phyloP scores from a whole-genome alignment of 169 alveolate species.

The Babesia sp. region DNA sequence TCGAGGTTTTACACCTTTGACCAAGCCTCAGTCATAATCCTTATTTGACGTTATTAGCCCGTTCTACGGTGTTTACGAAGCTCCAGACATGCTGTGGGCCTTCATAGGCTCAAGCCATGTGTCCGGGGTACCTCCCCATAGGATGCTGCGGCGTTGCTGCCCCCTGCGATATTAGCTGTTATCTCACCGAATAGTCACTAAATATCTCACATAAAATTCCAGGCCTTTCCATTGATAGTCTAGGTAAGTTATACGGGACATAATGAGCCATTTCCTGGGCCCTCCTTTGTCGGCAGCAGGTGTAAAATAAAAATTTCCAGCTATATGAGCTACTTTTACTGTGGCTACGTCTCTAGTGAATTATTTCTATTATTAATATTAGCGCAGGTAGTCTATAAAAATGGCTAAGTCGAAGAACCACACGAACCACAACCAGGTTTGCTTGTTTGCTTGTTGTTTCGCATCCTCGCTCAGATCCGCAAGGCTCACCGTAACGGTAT shows the following conservation, averaged over 20 bases:
- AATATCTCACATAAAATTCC: background rate
- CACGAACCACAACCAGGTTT: slow-evolving; percentile 87
- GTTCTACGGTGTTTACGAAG: no score
- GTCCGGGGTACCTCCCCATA: slow-evolving; percentile 30
- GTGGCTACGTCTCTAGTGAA: background rate
- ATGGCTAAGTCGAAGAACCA: slow-evolving; percentile 89
- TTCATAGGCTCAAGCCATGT: no score
- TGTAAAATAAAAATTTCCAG: background rate
- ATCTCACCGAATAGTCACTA: background rate
- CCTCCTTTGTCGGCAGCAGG: background rate
- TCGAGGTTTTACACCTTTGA: no score
- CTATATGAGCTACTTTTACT: background rate
- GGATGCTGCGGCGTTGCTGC: slow-evolving; percentile 1
- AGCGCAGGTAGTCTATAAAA: slow-evolving; percentile 6
- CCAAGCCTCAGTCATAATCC: no score
- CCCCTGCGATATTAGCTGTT: slow-evolving; percentile 9
- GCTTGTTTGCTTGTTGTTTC: background rate
- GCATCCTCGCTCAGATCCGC: slow-evolving; percentile 63
- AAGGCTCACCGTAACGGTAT: slow-evolving; percentile 88
- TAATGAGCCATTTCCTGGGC: background rate
- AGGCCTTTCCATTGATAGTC: background rate
- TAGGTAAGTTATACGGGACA: background rate
- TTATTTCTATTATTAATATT: background rate
- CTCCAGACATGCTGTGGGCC: no score
- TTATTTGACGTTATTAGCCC: no score